Evolutionary conservation across 306 rosid species (phyloP).

Genomic region (Vicia villosa): DNA sequence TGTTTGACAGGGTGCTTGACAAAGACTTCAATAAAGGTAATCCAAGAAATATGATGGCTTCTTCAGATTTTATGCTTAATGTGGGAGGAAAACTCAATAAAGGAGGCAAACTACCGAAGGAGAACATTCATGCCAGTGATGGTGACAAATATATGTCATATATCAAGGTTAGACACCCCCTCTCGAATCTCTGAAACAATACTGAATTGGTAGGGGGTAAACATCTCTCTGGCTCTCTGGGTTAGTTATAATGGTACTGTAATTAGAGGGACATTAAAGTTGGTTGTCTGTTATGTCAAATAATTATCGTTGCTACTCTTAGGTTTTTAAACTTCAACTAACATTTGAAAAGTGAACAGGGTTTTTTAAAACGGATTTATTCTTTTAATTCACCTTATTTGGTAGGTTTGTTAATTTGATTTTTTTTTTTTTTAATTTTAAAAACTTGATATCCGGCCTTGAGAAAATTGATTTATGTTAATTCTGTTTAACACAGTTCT

Average conservation of each 20-base stretch:
- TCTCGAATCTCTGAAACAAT: constrained; percentile 12
- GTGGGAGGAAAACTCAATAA: constrained; percentile 47
- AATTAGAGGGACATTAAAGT: constrained; percentile 9
- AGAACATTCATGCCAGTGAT: constrained; percentile 51
- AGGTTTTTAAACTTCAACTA: background rate
- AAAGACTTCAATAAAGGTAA: constrained; percentile 54
- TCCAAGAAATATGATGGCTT: constrained; percentile 45
- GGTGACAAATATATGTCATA: constrained; percentile 90
- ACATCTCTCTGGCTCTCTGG: constrained; percentile 12
- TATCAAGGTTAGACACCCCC: constrained; percentile 71
- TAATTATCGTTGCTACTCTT: background rate
- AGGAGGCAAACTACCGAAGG: constrained; percentile 61
- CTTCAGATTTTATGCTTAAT: constrained; percentile 50
- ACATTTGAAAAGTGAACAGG: background rate
- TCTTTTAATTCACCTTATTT: background rate
- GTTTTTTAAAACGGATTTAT: background rate
- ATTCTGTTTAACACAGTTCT: background rate
- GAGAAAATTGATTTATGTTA: background rate
- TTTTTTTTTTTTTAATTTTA: no score
- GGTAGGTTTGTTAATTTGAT: constrained; percentile 12
- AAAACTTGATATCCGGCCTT: no score
- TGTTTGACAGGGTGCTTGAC: constrained; percentile 54
- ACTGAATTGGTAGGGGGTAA: constrained; percentile 17
- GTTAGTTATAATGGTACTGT: constrained; percentile 21
- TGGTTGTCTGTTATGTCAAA: constrained; percentile 5